These are phyloP conservation scores for Penicillium paxilli DNA, from an alignment of 495 filamentous ascomycete genomes.

Conservation along the genomic window DNA sequence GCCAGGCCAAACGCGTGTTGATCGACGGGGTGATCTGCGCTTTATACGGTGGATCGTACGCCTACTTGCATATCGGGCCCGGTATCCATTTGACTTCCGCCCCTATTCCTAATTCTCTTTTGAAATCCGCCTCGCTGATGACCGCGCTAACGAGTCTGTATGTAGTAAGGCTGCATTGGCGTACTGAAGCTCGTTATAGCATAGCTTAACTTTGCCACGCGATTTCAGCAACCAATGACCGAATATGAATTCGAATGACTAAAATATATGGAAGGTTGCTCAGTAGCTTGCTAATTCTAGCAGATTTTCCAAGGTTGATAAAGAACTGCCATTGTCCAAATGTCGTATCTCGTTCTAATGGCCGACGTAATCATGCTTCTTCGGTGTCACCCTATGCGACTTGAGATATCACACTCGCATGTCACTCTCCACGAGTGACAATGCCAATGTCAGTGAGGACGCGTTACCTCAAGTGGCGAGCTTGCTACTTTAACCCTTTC, in stretches of 20 bases:
- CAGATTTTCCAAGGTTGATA: no score
- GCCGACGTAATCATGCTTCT: neutral
- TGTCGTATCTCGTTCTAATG: no score
- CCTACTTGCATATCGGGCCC: neutral
- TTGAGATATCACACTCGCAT: no score
- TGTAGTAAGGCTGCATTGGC: neutral
- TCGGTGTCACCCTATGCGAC: neutral
- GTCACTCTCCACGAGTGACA: no score
- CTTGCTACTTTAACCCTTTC: neutral
- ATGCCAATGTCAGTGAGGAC: no score
- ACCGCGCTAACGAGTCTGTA: neutral
- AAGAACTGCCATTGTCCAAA: no score
- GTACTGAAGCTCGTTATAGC: neutral
- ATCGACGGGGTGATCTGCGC: conserved; percentile 9
- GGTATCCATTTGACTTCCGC: neutral
- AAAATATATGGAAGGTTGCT: no score
- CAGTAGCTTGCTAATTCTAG: neutral
- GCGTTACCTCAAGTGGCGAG: neutral
- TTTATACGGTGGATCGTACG: conserved; percentile 11
- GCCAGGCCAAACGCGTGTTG: conserved; percentile 7
- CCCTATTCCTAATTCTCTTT: neutral
- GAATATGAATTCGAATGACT: no score
- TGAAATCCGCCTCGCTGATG: no score
- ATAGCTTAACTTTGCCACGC: neutral
- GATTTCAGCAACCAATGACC: neutral